Percentiles rank a stretch among this genome's conserved stretches.
Conservation (phyloP, 805 yeast genomes). For the Lipomyces spencermartinsiae region DNA sequence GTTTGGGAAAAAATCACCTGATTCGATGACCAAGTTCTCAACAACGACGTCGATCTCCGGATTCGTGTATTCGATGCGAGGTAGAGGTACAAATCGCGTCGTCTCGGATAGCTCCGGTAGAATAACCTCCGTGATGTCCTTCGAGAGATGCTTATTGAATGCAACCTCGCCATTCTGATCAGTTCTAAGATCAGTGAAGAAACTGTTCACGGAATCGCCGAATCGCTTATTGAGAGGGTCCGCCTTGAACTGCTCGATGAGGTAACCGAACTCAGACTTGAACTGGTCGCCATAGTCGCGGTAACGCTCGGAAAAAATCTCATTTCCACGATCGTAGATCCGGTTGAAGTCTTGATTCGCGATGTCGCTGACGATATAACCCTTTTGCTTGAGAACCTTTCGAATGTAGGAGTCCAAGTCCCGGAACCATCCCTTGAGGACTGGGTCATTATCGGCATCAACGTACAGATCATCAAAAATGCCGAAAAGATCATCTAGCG, state of each 20-base stretch:
- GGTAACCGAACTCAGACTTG: constrained; percentile 19
- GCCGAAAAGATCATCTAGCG: constrained; percentile 23
- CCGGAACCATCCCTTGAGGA: constrained; percentile 31
- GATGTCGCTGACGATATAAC: constrained; percentile 27
- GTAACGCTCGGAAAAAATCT: constrained; percentile 23
- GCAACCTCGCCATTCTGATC: constrained; percentile 15
- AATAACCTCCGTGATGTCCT: constrained; percentile 29
- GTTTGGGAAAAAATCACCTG: constrained; percentile 32
- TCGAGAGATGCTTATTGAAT: constrained; percentile 19
- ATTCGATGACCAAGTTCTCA: constrained; percentile 34
- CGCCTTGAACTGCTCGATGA: constrained; percentile 22
- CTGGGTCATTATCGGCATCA: constrained; percentile 34
- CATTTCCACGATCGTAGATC: constrained; percentile 28
- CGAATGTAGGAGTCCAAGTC: constrained; percentile 27
- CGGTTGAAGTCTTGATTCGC: constrained; percentile 25
- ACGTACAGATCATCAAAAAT: constrained; percentile 25
- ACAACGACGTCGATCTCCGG: constrained; percentile 32
- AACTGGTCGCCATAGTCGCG: constrained; percentile 25
- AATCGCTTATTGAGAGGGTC: constrained; percentile 31
- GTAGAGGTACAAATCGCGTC: constrained; percentile 33
- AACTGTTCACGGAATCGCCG: constrained; percentile 16
- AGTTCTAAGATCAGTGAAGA: constrained; percentile 27
- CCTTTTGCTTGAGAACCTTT: constrained; percentile 27
- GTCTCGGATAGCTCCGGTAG: constrained; percentile 28
- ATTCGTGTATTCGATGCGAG: constrained; percentile 36